Evolutionary conservation across 176 grass and related monocot species (phyloP).

Genomic region (Coix lacrymajobi): DNA sequence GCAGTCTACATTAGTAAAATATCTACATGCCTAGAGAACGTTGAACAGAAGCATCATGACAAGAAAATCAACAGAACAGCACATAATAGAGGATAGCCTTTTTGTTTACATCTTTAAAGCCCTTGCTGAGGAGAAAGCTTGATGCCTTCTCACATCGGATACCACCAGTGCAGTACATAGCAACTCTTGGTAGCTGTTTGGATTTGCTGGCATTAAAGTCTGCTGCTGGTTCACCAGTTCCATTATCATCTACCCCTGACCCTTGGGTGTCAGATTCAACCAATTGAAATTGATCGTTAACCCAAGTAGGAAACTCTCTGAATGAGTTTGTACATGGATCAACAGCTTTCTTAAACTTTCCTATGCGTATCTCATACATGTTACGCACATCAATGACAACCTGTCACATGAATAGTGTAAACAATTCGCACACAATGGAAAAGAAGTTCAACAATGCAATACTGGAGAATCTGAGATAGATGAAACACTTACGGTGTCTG

Average conservation of each 20-base stretch:
- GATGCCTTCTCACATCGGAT: constrained; percentile 99
- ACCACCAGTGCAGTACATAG: constrained; percentile 99
- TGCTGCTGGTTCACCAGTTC: not conserved
- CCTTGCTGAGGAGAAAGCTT: constrained; percentile 88
- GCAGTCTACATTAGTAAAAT: not conserved
- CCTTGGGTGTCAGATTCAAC: constrained; percentile 32
- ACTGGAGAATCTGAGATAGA: not conserved
- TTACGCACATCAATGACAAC: constrained; percentile 97
- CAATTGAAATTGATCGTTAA: constrained; percentile 73
- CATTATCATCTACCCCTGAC: constrained; percentile 1
- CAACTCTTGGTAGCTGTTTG: constrained; percentile 74
- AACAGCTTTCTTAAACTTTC: constrained; percentile 87
- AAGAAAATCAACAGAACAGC: not conserved
- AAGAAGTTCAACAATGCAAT: not conserved
- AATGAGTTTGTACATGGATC: constrained; percentile 84
- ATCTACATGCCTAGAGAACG: not conserved
- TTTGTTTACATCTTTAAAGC: constrained; percentile 81
- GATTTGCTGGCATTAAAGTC: not conserved
- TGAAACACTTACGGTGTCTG: constrained; percentile 63
- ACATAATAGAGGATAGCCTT: not conserved
- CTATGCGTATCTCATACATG: constrained; percentile 91
- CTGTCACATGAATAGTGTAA: constrained; percentile 32
- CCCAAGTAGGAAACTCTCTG: constrained; percentile 83
- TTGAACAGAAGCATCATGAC: not conserved
- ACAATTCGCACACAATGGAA: constrained; percentile 12